These are phyloP conservation scores for Leptoxyphium fumago DNA, from an alignment of 2,329 filamentous ascomycete genomes.

Conservation along the genomic window DNA sequence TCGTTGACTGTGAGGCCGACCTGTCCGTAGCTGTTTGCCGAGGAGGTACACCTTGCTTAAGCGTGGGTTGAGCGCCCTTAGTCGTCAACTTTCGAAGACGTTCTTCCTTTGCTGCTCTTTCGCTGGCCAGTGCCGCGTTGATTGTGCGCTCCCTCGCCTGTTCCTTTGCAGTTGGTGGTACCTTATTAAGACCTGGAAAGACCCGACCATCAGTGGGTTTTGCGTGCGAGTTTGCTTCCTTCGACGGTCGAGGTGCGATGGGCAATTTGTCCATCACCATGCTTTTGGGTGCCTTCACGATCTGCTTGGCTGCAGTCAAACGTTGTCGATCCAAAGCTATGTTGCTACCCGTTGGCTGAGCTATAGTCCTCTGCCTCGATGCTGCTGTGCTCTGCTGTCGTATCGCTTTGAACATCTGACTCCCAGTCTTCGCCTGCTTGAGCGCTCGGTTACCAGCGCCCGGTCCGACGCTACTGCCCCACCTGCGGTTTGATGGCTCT, in stretches of 20 bases:
- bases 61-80: not conserved
- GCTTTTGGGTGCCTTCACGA: constrained; percentile 3
- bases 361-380: not conserved
- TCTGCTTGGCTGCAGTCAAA: constrained; percentile 1
- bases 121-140: not conserved
- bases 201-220: not conserved
- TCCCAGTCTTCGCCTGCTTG: constrained; percentile 9
- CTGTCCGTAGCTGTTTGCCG: too few species aligned
- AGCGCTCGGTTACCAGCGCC: constrained; percentile 1
- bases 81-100: not conserved
- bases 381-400: constrained; percentile 4
- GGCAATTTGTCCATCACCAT: constrained; percentile 3
- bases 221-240: not conserved
- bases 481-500: not conserved
- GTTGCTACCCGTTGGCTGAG: not conserved
- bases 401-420: constrained; percentile 4
- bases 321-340: too few species aligned
- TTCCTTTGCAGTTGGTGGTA: not conserved
- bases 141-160: not conserved
- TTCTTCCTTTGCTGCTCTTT: not conserved
- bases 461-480: not conserved
- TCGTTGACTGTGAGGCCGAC: too few species aligned
- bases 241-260: not conserved
- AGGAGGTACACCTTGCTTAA: too few species aligned
- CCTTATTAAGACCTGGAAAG: not conserved